Percentiles rank a stretch among this genome's conserved stretches.
These are phyloP conservation scores for Torrubiellomyces zombiae DNA, from an alignment of 2,329 filamentous ascomycete species.

Conservation along the genomic window DNA sequence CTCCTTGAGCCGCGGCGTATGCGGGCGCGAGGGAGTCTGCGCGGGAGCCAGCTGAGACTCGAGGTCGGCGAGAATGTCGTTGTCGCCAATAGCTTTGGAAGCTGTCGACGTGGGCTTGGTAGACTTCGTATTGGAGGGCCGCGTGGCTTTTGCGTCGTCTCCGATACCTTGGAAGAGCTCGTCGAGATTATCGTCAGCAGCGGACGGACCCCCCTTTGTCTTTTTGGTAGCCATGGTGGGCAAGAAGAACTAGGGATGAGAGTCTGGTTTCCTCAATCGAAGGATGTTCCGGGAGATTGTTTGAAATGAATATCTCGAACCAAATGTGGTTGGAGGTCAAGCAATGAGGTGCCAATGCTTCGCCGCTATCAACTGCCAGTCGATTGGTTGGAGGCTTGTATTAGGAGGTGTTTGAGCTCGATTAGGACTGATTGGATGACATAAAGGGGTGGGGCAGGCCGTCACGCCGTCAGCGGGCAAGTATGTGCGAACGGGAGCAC, in stretches of 20 bases:
- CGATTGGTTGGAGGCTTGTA: no score
- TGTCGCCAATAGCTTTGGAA: conserved; percentile 33
- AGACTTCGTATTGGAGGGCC: conserved; percentile 23
- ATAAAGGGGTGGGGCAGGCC: no score
- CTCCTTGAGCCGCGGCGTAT: conserved; percentile 60
- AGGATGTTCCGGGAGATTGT: no score
- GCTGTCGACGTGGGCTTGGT: conserved; percentile 31
- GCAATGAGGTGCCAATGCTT: no score
- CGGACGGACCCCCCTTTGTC: conserved; percentile 30
- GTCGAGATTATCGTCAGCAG: conserved; percentile 45
- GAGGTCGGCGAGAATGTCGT: conserved; percentile 76
- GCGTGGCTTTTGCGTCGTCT: conserved; percentile 33
- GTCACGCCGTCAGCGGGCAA: no score
- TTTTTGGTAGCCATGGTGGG: conserved; percentile 42
- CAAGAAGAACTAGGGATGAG: conserved; percentile 1
- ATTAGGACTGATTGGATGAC: no score
- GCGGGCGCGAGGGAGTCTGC: conserved; percentile 57
- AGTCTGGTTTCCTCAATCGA: no score
- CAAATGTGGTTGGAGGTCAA: no score
- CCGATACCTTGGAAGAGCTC: conserved; percentile 49
- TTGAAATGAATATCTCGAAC: no score
- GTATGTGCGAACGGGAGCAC: no score
- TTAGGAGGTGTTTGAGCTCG: no score
- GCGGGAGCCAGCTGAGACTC: conserved; percentile 55
- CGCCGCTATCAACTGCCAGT: no score